Evolutionary conservation across 345 rosid species (phyloP).

Genomic region (Erucastrum elatum): DNA sequence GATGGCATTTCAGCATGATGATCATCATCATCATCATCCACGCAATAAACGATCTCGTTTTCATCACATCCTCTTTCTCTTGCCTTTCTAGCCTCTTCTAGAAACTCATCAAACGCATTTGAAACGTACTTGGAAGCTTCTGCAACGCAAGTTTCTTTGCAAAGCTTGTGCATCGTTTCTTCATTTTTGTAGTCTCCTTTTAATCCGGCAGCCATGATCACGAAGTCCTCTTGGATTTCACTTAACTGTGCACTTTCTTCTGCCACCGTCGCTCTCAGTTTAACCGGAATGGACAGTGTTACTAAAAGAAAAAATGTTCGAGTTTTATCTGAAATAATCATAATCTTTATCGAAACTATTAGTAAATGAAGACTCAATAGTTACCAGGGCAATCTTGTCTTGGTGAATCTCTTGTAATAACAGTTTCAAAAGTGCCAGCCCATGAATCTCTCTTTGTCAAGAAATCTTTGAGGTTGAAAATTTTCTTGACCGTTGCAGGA

Average conservation of each 20-base stretch:
- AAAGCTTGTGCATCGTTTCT: conserved; percentile 50
- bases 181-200: conserved; percentile 60
- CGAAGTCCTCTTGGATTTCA: conserved; percentile 71
- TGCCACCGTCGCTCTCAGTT: conserved; percentile 41
- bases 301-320: conserved; percentile 26
- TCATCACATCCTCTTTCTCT: conserved; percentile 47
- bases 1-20: conserved; percentile 14
- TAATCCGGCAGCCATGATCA: conserved; percentile 59
- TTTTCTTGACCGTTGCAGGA: conserved; percentile 55
- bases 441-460: conserved; percentile 59
- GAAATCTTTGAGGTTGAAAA: conserved; percentile 52
- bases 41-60: conserved; percentile 32
- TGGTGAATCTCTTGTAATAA: conserved; percentile 44
- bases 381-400: conserved; percentile 57
- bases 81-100: conserved; percentile 46
- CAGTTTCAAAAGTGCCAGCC: conserved; percentile 59
- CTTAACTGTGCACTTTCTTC: conserved; percentile 52
- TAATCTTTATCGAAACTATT: neutral
- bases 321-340: neutral
- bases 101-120: conserved; percentile 47
- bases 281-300: conserved; percentile 49
- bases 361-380: neutral
- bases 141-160: conserved; percentile 57
- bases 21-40: conserved; percentile 17
- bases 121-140: conserved; percentile 54